Evolutionary conservation across 75 land plant genomes (phyloP).

Genomic region (Gnetum montanum): DNA sequence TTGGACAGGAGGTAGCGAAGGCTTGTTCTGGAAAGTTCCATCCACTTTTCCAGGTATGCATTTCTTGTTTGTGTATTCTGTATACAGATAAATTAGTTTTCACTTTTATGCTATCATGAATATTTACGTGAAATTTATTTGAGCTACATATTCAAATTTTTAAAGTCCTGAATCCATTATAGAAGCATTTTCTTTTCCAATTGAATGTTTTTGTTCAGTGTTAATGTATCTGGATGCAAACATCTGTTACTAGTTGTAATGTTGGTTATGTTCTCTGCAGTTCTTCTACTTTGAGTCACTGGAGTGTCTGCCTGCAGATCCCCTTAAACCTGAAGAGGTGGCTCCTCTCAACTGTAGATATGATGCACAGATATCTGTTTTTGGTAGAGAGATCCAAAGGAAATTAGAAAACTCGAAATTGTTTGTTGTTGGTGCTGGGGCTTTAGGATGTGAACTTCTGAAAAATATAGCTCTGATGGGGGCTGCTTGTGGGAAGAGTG

Average conservation of each 20-base stretch:
- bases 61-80: too few relatives aligned
- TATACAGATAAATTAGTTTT: too few relatives aligned
- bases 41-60: conserved; percentile 70
- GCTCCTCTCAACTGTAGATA: conserved; percentile 57
- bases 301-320: conserved; percentile 82
- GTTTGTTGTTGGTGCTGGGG: conserved; percentile 92
- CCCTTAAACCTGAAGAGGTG: conserved; percentile 40
- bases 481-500: conserved; percentile 60
- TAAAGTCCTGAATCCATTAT: too few relatives aligned
- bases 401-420: conserved; percentile 65
- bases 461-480: conserved; percentile 95
- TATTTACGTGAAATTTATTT: too few relatives aligned
- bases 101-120: too few relatives aligned
- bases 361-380: conserved; percentile 90
- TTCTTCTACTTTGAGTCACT: conserved; percentile 92
- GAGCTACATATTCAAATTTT: too few relatives aligned
- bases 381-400: conserved; percentile 69
- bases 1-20: conserved; percentile 90
- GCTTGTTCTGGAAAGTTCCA: conserved; percentile 93
- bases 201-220: too few relatives aligned
- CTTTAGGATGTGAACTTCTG: conserved; percentile 90
- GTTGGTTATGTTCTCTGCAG: conserved; percentile 18
- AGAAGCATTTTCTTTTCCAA: too few relatives aligned
- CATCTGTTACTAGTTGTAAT: background rate
- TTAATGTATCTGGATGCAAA: too few relatives aligned